Evolutionary conservation across 371 early-diverging fungal genomes (phyloP).

Genomic region (Zychaea mexicana): DNA sequence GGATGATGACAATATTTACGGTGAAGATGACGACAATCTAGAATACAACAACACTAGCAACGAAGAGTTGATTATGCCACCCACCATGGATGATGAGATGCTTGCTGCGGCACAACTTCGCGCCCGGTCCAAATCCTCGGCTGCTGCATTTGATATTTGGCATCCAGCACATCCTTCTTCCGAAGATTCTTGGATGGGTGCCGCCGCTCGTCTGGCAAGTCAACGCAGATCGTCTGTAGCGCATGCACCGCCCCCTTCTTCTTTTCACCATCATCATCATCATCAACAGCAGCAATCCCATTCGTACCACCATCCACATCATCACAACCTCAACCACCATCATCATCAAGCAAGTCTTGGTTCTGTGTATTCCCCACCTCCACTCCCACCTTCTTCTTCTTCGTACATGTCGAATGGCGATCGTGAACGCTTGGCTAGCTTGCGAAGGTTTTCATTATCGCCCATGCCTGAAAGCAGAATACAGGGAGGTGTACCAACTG

Average conservation of each 20-base stretch:
- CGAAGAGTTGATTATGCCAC: constrained; percentile 9
- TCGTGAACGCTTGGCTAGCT: constrained; percentile 25
- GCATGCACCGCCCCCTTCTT: constrained; percentile 4
- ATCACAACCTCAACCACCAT: neutral
- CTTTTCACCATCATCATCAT: neutral
- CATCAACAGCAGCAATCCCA: neutral
- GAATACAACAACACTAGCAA: neutral
- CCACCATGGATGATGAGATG: constrained; percentile 21
- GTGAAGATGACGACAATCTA: constrained; percentile 7
- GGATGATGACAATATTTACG: constrained; percentile 16
- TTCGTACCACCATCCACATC: neutral
- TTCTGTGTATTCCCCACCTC: constrained; percentile 9
- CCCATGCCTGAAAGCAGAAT: constrained; percentile 17
- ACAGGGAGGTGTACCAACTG: neutral
- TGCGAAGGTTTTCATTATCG: constrained; percentile 37
- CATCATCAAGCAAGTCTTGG: neutral
- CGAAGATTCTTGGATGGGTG: constrained; percentile 16
- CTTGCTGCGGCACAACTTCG: constrained; percentile 23
- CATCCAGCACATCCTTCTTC: constrained; percentile 21
- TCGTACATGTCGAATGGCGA: constrained; percentile 21
- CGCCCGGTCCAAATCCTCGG: constrained; percentile 42
- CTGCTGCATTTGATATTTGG: constrained; percentile 43
- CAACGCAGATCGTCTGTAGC: constrained; percentile 14
- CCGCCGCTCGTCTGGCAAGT: constrained; percentile 8
- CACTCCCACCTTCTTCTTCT: constrained; percentile 10